Conservation (phyloP, 2,329 filamentous ascomycete genomes). For the Beauveria sp. region DNA sequence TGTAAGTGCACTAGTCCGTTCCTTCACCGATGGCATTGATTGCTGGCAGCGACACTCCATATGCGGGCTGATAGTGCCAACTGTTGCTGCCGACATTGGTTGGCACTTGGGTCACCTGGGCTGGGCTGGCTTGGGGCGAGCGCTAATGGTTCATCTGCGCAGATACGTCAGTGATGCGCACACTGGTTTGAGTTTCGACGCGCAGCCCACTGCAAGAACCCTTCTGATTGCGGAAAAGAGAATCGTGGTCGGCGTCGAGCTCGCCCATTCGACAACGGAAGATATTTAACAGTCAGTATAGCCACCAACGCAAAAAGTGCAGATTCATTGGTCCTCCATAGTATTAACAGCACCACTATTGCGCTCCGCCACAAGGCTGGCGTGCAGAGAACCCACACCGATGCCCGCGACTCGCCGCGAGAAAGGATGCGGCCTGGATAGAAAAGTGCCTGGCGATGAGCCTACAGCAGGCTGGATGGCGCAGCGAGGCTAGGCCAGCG, state of each 20-base stretch:
- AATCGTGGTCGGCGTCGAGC: not conserved
- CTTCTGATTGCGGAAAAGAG: not conserved
- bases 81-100: not conserved
- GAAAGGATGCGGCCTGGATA: not conserved
- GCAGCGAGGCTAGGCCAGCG: not conserved
- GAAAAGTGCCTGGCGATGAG: constrained; percentile 9
- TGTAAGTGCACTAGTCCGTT: not conserved
- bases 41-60: not conserved
- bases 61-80: not conserved
- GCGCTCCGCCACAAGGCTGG: constrained; percentile 8
- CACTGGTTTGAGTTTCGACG: not conserved
- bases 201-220: not conserved
- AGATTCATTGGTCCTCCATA: not conserved
- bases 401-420: not conserved
- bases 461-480: not conserved
- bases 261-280: not conserved
- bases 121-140: constrained; percentile 2
- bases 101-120: not conserved
- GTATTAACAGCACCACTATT: not conserved
- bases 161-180: not conserved
- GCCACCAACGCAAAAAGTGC: not conserved
- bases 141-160: not conserved
- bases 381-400: not conserved
- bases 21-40: not conserved
- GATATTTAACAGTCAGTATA: not conserved